Evolutionary conservation across 148 eudicot species (phyloP).

Genomic region (Chenopodium album): DNA sequence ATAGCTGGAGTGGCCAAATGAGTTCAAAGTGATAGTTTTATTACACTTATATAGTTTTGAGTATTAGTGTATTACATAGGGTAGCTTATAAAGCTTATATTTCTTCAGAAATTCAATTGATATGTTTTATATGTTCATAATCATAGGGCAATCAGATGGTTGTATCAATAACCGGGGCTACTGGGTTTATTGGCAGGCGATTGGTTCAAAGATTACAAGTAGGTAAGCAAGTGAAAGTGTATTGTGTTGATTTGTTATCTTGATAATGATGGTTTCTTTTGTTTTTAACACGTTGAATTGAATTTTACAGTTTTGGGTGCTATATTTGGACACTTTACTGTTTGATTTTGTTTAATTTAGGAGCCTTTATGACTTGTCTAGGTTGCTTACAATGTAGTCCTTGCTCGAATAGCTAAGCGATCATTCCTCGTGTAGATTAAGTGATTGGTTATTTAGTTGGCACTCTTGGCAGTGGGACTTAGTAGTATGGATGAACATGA

Average conservation of each 20-base stretch:
- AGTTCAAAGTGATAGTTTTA: neutral
- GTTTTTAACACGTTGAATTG: neutral
- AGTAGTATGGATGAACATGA: no score
- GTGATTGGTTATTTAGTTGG: neutral
- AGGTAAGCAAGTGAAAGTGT: constrained; percentile 41
- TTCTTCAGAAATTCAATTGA: neutral
- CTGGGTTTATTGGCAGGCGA: constrained; percentile 87
- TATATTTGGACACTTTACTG: neutral
- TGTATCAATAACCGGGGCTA: constrained; percentile 95
- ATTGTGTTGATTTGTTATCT: neutral
- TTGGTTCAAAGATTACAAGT: constrained; percentile 76
- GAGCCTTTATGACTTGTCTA: neutral
- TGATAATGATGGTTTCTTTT: neutral
- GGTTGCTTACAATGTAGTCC: neutral
- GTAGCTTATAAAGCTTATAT: neutral
- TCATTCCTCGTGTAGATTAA: neutral
- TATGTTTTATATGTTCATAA: neutral
- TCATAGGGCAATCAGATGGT: constrained; percentile 66
- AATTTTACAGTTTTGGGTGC: neutral
- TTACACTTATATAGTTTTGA: neutral
- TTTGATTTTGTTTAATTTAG: neutral
- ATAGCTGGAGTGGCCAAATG: neutral
- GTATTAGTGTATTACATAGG: neutral
- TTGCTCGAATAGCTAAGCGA: neutral
- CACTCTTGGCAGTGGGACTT: neutral